Percentiles rank a stretch among this genome's conserved stretches.
Conservation (phyloP, 208 protist genomes). For the Leishmania gerbilli region DNA sequence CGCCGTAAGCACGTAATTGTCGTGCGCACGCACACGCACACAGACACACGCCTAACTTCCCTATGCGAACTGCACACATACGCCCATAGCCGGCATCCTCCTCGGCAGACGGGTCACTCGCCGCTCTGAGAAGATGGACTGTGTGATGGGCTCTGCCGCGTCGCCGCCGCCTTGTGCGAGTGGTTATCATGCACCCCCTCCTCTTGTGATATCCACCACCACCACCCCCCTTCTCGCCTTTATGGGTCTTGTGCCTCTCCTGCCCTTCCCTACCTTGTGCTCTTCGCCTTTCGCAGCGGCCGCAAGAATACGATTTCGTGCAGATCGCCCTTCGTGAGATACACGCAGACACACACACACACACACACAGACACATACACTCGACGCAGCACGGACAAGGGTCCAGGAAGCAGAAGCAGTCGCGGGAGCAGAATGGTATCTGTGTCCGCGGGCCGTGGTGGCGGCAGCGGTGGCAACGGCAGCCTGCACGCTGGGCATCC, state of each 20-base stretch:
- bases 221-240: neutral
- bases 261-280: neutral
- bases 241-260: neutral
- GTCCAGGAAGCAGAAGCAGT: neutral
- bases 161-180: neutral
- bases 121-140: neutral
- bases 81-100: neutral
- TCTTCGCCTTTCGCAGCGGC: neutral
- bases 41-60: neutral
- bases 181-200: neutral
- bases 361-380: neutral
- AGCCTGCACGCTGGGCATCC: slow-evolving; percentile 14
- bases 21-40: neutral
- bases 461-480: neutral
- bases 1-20: no score
- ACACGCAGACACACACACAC: neutral
- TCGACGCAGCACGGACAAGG: neutral
- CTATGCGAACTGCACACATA: neutral
- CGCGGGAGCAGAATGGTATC: neutral
- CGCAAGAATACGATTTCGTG: neutral
- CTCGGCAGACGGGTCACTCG: neutral
- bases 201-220: no score
- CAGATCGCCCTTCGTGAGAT: neutral
- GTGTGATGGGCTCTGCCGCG: neutral
- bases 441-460: neutral